These are phyloP conservation scores for Phytophthora citricola DNA, from an alignment of 352 stramenopile genomes.

Conservation along the genomic window DNA sequence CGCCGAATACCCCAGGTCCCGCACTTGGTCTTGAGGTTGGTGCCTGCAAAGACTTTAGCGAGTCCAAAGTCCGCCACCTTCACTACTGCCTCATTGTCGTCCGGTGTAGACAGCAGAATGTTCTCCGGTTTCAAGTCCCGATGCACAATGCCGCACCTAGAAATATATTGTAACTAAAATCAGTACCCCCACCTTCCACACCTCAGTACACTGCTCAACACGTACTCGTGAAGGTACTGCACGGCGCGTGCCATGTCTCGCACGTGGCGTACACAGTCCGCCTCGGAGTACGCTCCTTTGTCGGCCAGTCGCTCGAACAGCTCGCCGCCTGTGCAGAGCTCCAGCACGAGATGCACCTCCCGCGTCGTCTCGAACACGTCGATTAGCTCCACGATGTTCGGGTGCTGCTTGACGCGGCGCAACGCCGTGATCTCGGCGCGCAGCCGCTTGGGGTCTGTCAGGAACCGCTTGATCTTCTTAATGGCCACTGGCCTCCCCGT, in stretches of 20 bases:
- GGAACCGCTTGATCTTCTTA: constrained; percentile 86
- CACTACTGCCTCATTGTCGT: constrained; percentile 66
- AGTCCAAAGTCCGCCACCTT: constrained; percentile 89
- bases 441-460: constrained; percentile 76
- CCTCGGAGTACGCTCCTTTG: constrained; percentile 85
- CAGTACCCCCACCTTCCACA: not conserved
- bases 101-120: constrained; percentile 72
- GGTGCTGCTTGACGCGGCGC: constrained; percentile 61
- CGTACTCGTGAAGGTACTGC: constrained; percentile 75
- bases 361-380: constrained; percentile 84
- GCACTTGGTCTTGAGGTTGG: constrained; percentile 81
- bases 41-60: constrained; percentile 79
- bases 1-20: constrained; percentile 82
- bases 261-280: constrained; percentile 79
- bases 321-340: constrained; percentile 84
- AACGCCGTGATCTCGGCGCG: constrained; percentile 71
- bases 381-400: constrained; percentile 82
- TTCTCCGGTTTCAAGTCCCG: constrained; percentile 88
- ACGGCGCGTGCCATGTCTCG: constrained; percentile 72
- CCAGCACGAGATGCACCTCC: constrained; percentile 81
- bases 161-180: constrained; percentile 1
- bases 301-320: constrained; percentile 84
- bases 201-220: not conserved
- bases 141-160: constrained; percentile 80
- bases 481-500: constrained; percentile 69